phyloP scores from a whole-genome alignment of 805 yeast species.

The Wickerhamiella siamensis region DNA sequence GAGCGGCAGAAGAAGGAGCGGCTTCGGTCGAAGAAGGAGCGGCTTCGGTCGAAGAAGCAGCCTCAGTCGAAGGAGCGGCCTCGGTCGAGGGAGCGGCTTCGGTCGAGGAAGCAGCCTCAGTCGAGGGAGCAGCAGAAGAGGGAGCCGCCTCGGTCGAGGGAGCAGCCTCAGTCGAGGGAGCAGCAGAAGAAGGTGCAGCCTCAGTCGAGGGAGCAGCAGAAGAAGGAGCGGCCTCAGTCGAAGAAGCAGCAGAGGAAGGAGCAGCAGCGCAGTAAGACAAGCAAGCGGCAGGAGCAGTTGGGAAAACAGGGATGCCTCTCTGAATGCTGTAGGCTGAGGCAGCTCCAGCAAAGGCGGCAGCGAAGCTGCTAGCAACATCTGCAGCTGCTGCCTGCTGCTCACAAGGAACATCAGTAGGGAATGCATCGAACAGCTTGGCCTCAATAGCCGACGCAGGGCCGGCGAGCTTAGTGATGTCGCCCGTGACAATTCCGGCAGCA shows the following conservation, averaged over 20 bases:
- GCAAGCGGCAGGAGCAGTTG: neutral
- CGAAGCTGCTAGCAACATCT: conserved; percentile 1
- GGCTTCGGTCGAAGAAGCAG: conserved; percentile 47
- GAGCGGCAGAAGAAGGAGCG: conserved; percentile 21
- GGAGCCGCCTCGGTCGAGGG: conserved; percentile 6
- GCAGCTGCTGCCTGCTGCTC: neutral
- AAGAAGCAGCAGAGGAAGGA: neutral
- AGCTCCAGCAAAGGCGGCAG: conserved; percentile 6
- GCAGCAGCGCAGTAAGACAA: neutral
- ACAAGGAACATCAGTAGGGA: conserved; percentile 8
- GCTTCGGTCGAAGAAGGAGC: conserved; percentile 42
- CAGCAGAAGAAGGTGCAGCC: too few species aligned
- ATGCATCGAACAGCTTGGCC: conserved; percentile 2
- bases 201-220: too few species aligned
- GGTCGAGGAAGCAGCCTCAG: neutral
- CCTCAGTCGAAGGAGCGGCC: conserved; percentile 19
- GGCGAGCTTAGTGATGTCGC: neutral
- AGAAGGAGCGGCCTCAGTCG: neutral
- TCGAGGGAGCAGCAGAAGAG: conserved; percentile 2
- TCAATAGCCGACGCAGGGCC: neutral
- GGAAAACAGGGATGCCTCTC: too few species aligned
- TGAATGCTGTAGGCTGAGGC: too few species aligned
- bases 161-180: too few species aligned
- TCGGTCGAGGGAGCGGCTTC: conserved; percentile 1
- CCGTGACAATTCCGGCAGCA: conserved; percentile 3